Conservation (phyloP, 148 eudicot species). For the Chenopodium berlandieri region DNA sequence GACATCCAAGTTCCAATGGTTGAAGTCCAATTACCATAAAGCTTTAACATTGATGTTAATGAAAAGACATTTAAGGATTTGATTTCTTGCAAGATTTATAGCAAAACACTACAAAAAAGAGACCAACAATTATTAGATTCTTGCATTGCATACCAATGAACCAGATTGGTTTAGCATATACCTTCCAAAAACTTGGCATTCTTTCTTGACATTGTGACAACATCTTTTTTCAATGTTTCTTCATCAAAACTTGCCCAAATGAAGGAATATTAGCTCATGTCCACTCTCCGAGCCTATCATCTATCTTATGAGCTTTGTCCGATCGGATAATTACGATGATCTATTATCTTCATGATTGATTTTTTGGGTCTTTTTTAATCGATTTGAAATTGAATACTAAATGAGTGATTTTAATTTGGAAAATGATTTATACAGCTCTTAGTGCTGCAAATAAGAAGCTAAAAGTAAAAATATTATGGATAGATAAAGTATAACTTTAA, state of each 20-base stretch:
- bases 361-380: too few species aligned
- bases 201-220: neutral
- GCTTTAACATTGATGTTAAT: neutral
- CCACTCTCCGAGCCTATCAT: neutral
- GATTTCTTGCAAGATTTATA: neutral
- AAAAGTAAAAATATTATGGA: too few species aligned
- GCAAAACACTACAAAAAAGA: neutral
- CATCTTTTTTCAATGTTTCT: neutral
- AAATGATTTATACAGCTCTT: too few species aligned
- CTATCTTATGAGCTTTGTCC: neutral
- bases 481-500: too few species aligned
- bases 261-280: neutral
- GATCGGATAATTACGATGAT: neutral
- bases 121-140: conserved; percentile 19
- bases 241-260: neutral
- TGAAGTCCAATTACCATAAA: neutral
- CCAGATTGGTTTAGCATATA: conserved; percentile 9
- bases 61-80: conserved; percentile 26
- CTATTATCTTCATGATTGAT: too few species aligned
- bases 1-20: conserved; percentile 17
- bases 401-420: too few species aligned
- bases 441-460: too few species aligned
- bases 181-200: conserved; percentile 11
- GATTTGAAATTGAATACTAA: too few species aligned
- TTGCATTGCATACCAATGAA: neutral